Conservation (phyloP, 306 rosid genomes). For the Trifolium dubium region DNA sequence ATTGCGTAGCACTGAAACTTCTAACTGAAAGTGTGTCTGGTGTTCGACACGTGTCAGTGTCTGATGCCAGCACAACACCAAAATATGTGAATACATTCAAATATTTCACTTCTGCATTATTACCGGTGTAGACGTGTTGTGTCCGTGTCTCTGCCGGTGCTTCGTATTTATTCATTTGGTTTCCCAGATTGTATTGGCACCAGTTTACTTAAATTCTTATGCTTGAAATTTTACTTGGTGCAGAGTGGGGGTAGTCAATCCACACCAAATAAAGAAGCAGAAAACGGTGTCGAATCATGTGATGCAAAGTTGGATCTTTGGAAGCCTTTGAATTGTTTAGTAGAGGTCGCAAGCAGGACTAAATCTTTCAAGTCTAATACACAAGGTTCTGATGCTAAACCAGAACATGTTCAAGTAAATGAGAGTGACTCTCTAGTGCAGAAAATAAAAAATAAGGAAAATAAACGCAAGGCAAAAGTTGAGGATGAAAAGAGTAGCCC, state of each 20-base stretch:
- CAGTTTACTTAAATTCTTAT: constrained; percentile 25
- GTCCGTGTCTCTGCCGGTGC: background rate
- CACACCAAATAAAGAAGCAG: constrained; percentile 59
- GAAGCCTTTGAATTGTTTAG: constrained; percentile 90
- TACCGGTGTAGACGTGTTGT: background rate
- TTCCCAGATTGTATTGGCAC: constrained; percentile 16
- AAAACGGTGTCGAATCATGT: constrained; percentile 62
- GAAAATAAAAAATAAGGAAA: constrained; percentile 68
- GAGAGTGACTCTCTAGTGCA: constrained; percentile 54
- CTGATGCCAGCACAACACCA: background rate
- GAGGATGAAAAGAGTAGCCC: constrained; percentile 63
- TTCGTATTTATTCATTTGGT: constrained; percentile 18
- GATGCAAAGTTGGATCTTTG: constrained; percentile 84
- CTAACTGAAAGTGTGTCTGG: background rate
- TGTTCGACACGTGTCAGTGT: background rate
- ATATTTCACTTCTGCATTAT: background rate
- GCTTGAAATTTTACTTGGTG: constrained; percentile 37
- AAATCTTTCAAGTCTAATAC: constrained; percentile 74
- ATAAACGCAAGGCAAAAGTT: constrained; percentile 62
- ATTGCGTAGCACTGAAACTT: background rate
- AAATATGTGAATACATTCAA: background rate
- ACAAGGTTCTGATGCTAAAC: constrained; percentile 63
- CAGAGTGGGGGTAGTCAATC: constrained; percentile 74
- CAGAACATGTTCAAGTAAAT: constrained; percentile 50
- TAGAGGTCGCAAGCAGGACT: constrained; percentile 89